Conservation (phyloP, 2,329 filamentous ascomycete genomes). For the Sporothrix sp. region DNA sequence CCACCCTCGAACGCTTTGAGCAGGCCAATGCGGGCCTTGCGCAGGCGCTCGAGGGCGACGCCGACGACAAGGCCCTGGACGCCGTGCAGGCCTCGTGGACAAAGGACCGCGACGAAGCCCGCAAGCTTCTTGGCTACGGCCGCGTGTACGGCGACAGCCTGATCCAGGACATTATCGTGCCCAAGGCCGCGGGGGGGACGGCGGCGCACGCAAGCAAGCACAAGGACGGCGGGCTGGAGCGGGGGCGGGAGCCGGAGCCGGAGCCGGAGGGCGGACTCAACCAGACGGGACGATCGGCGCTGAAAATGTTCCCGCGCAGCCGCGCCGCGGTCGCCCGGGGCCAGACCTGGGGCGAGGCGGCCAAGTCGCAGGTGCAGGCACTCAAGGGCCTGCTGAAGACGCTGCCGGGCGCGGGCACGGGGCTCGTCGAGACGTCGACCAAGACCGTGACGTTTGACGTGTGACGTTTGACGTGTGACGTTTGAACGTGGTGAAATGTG, state of each 20-base stretch:
- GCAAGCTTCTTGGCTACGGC: constrained; percentile 17
- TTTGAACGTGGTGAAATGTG: background rate
- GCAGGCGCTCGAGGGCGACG: background rate
- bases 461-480: background rate
- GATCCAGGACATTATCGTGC: constrained; percentile 16
- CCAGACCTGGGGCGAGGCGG: constrained; percentile 17
- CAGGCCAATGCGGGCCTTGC: constrained; percentile 7
- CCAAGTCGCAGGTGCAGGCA: constrained; percentile 15
- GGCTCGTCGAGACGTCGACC: background rate
- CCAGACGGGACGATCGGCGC: constrained; percentile 15
- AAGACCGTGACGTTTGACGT: constrained; percentile 13
- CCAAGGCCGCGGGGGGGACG: background rate
- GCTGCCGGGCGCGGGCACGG: constrained; percentile 2
- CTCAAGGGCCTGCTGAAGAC: constrained; percentile 14
- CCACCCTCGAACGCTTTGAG: constrained; percentile 12
- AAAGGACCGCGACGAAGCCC: constrained; percentile 15
- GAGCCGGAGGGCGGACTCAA: constrained; percentile 4
- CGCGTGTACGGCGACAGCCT: constrained; percentile 17
- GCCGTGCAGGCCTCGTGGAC: constrained; percentile 10
- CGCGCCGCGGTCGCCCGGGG: constrained; percentile 8
- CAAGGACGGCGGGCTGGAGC: too few relatives aligned
- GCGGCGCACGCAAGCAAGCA: too few relatives aligned
- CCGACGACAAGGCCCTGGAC: background rate
- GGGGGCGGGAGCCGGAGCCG: too few relatives aligned
- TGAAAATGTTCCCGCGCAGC: constrained; percentile 16